Base-by-base conservation (phyloP, 1,284 basidiomycete species). In the Malassezia arunalokei region DNA sequence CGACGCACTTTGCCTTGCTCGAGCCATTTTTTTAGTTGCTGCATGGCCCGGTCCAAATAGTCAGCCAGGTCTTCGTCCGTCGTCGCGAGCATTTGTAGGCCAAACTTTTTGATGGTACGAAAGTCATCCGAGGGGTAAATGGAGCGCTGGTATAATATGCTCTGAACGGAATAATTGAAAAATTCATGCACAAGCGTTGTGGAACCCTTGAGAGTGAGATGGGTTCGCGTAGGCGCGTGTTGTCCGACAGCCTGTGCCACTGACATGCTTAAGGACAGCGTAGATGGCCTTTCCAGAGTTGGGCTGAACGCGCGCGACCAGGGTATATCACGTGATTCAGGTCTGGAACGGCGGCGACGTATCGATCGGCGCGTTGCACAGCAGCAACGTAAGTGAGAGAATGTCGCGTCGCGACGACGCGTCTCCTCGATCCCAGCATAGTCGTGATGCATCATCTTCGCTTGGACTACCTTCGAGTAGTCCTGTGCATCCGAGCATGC, bases 41-140 rank as follows among this genome's bases (percentile, higher is more conserved):
- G 79, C 63, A 96, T 78, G 58, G 96, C 91, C 57, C 86, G 90
- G 57, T 86, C 83, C 15, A 98, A 80, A 71, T 99, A 98, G 66
- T 85, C 86, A 68, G 91, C 86, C 41, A 98, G 76, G 1, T 85
- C 85, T 47, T 91, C 83, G 66, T 98, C 91, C 58, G 90, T 85
- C 1, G 90, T 94, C 2, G 94, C 84, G 28, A 98, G 80, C 64
- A 99, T 87, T 1, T 89, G 91, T 61, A 96, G 83, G 0, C 92
- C 92, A 65, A 96, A 98, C 74, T 96, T 98, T 68, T 94, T 91
- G 20, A 73, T 65, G 17, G 63, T 68, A 15, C 66, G 68, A 73
- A 99, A 99, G 75, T 99, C 94, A 74, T 98, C 92, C 0, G 87
- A 84, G 1, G 94, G 91, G 73, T 98, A 99, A 29, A 99, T 87